Evolutionary conservation across 176 grass and related monocot genomes (phyloP).

Genomic region (Eleusine coracana): DNA sequence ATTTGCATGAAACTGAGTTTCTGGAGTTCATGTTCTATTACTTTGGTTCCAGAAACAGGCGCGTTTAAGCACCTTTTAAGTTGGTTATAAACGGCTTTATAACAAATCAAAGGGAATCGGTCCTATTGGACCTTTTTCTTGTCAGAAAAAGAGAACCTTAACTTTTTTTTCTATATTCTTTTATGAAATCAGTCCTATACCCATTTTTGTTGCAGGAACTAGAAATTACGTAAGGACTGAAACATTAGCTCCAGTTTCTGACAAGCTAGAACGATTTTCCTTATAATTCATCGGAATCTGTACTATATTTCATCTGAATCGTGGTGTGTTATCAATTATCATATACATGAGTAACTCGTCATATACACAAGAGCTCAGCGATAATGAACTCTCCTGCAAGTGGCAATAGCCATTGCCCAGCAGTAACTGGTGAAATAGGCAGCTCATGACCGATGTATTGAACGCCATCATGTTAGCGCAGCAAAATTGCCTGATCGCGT

Average conservation of each 20-base stretch:
- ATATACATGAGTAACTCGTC: constrained; percentile 35
- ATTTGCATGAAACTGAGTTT: not conserved
- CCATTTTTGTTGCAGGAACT: not conserved
- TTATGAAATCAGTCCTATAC: not conserved
- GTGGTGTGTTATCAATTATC: constrained; percentile 3
- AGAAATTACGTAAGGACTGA: not conserved
- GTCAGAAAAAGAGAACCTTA: not conserved
- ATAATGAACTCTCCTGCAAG: not conserved
- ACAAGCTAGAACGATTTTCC: not conserved
- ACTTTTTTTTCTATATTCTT: not conserved
- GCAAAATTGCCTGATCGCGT: constrained; percentile 5
- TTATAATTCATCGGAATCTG: not conserved
- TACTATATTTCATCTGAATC: constrained; percentile 37
- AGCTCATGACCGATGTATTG: not conserved
- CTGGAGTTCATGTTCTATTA: not conserved
- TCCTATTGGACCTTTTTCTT: not conserved
- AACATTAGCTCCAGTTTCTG: not conserved
- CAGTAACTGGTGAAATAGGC: not conserved
- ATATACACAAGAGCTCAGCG: constrained; percentile 22
- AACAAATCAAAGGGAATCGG: not conserved
- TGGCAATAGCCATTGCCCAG: constrained; percentile 10
- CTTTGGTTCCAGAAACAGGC: not conserved
- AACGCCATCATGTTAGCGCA: not conserved
- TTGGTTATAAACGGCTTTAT: not conserved
- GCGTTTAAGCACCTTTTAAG: not conserved